Evolutionary conservation across 1,284 basidiomycete species (phyloP), one percentile per base, ranked within the genome.

Genomic region (Malassezia psittaci): DNA sequence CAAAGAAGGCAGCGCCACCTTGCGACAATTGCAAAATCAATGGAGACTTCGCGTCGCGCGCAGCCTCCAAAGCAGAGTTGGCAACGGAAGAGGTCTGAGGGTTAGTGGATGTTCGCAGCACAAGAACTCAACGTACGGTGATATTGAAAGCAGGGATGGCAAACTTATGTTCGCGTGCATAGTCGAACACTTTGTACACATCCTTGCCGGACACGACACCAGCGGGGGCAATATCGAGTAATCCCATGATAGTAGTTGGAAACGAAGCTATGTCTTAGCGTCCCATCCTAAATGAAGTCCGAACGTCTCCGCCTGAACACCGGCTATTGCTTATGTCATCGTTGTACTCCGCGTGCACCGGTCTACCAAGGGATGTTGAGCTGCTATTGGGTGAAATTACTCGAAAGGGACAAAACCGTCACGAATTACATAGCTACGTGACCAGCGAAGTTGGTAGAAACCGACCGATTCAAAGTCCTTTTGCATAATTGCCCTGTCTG

Each of bases 11-110:
- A 67, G 85, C 83, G 75, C 94, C 94, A 63, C 93, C 93, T 77
- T 98, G 90, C 56, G 94, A 98, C 67, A 93, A 84, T 77, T 98
- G 94, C 73, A 96, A 81, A 79, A 98, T 96, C 79, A 99, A 90
- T 63, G 93, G 94, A 33, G 91, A 83, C 78, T 98, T 96, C 81
- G 88, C 84, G 77, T 88, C 87, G 59, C 72, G 70, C 37, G 72
- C 72, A 44, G 70, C 72, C 64, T 74, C 72, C 21, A 74, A 61
- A 48, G 70, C 72, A 44, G 72, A 63, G 59, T 71, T 72, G 52
- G 66, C 72, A 34, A 62, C 61, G 29, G 66, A 69, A 18, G 67
- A 69, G 24, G 66, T 63, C 63, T 65, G 45, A 16, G n/a, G 50
- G 43, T 45, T 44, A 37, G 42, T 8, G 13, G 9, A 9, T 13